Evolutionary conservation across 2,329 filamentous ascomycete species (phyloP).

Genomic region (Aspergillus alliaceus): DNA sequence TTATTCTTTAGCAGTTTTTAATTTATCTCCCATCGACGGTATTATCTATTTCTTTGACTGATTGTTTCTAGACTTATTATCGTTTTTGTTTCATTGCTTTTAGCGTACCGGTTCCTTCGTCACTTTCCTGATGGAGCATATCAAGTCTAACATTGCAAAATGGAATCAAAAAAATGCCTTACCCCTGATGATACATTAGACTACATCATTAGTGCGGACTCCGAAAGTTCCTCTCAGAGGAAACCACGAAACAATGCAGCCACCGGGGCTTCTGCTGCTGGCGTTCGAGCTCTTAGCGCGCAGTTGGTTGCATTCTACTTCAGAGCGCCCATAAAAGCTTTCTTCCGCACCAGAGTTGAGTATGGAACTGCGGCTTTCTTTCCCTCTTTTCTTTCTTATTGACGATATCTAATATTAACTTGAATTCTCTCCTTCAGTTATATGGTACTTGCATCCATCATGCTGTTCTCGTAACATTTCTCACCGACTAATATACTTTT

Average conservation of each 20-base stretch:
- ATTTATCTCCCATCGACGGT: too few relatives aligned
- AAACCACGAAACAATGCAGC: conserved; percentile 60
- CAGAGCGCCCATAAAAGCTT: conserved; percentile 84
- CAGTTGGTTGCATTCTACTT: conserved; percentile 90
- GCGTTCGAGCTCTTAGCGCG: conserved; percentile 78
- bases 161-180: conserved; percentile 12
- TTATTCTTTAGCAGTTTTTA: too few relatives aligned
- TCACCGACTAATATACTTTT: not conserved
- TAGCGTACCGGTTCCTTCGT: not conserved
- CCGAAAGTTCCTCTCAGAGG: conserved; percentile 27
- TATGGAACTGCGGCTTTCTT: conserved; percentile 51
- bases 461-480: not conserved
- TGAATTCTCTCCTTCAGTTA: conserved; percentile 39
- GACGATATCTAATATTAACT: conserved; percentile 17
- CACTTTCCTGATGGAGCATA: conserved; percentile 17
- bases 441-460: conserved; percentile 42
- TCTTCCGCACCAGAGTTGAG: conserved; percentile 87
- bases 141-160: conserved; percentile 3
- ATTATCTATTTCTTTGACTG: too few relatives aligned
- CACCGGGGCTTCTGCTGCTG: conserved; percentile 79
- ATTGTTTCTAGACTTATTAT: not conserved
- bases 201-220: conserved; percentile 12
- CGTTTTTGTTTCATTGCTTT: not conserved
- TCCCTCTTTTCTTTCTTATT: not conserved
- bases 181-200: conserved; percentile 12